These are phyloP conservation scores for Tillandsia fasciculata DNA, from an alignment of 176 grass and related monocot species.

Conservation along the genomic window DNA sequence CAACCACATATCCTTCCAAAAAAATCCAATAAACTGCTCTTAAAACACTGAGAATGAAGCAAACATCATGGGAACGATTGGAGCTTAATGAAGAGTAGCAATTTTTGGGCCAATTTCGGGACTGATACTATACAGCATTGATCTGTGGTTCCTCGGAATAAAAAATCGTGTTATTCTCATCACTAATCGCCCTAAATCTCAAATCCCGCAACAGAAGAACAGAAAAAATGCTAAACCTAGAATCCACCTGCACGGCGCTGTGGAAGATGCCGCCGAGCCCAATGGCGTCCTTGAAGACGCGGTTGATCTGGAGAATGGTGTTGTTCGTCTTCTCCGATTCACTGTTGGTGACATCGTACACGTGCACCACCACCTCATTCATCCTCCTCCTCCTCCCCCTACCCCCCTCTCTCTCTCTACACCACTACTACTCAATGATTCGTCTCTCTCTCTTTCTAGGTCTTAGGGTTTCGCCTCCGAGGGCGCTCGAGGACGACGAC, in stretches of 20 bases:
- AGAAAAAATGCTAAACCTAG: neutral
- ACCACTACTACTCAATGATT: neutral
- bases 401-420: neutral
- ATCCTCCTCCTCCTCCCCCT: neutral
- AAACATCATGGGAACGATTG: neutral
- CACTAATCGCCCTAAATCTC: too few relatives aligned
- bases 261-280: conserved; percentile 62
- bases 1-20: neutral
- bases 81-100: neutral
- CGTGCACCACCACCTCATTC: conserved; percentile 36
- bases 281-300: conserved; percentile 53
- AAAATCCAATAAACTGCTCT: too few relatives aligned
- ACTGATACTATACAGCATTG: too few relatives aligned
- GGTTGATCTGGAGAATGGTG: conserved; percentile 50
- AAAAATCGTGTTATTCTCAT: too few relatives aligned
- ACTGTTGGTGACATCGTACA: conserved; percentile 40
- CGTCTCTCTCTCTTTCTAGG: neutral
- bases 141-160: too few relatives aligned
- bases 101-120: too few relatives aligned
- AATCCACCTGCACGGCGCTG: conserved; percentile 43
- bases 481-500: too few relatives aligned
- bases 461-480: too few relatives aligned
- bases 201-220: neutral
- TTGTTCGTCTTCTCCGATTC: conserved; percentile 22
- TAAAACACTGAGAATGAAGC: neutral